Percentiles rank a stretch among this genome's conserved stretches.
These are phyloP conservation scores for Mucor velutinosus DNA, from an alignment of 371 early-diverging fungal genomes.

Conservation along the genomic window DNA sequence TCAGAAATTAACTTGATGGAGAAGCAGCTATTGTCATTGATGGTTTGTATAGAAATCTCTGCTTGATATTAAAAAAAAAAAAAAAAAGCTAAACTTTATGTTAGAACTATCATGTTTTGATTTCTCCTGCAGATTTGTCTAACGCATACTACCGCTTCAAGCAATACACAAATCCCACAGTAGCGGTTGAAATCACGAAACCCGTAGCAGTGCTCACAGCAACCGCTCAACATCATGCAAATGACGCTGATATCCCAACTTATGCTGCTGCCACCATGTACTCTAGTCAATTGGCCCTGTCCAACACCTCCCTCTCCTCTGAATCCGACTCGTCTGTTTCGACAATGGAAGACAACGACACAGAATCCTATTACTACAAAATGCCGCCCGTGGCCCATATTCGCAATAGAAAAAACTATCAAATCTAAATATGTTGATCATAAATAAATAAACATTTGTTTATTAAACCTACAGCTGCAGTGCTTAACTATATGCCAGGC, in stretches of 20 bases:
- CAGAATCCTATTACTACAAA: not conserved
- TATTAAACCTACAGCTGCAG: not conserved
- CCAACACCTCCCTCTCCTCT: not conserved
- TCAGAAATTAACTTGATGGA: constrained; percentile 83
- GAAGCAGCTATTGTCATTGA: constrained; percentile 71
- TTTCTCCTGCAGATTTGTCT: constrained; percentile 12
- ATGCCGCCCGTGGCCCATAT: constrained; percentile 8
- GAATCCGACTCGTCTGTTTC: constrained; percentile 12
- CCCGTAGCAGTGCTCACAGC: not conserved
- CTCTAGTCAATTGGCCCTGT: not conserved
- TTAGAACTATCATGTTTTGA: constrained; percentile 15
- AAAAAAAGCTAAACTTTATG: not conserved
- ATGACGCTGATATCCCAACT: constrained; percentile 9
- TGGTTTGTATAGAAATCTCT: constrained; percentile 33
- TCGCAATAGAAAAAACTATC: constrained; percentile 2
- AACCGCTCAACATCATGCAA: not conserved
- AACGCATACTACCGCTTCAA: constrained; percentile 11
- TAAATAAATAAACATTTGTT: not conserved
- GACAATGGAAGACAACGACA: not conserved
- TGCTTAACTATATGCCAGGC: not conserved
- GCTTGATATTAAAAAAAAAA: not conserved
- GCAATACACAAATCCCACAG: not conserved
- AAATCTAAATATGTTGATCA: not conserved
- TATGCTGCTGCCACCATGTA: constrained; percentile 12
- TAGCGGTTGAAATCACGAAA: not conserved